Conservation (phyloP, 352 stramenopile species). For the Phytopythium boreale region DNA sequence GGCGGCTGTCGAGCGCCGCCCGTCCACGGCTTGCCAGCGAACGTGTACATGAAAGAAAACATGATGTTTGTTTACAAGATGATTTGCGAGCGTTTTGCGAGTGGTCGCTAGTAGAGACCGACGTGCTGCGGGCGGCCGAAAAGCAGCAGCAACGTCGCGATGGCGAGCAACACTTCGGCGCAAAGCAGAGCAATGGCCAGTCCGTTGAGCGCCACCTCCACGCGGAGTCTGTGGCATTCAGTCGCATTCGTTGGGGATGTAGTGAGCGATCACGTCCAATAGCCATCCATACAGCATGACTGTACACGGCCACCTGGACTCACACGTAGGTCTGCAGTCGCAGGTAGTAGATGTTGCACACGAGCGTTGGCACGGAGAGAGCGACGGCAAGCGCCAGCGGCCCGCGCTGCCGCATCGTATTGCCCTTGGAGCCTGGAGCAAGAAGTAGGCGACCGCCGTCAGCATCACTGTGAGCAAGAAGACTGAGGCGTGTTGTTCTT, state of each 20-base stretch:
- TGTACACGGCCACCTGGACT: too few species aligned
- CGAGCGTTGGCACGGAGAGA: conserved; percentile 43
- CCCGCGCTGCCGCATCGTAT: conserved; percentile 62
- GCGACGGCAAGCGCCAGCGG: conserved; percentile 56
- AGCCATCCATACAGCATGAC: too few species aligned
- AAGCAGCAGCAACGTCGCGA: conserved; percentile 44
- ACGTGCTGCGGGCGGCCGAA: conserved; percentile 8
- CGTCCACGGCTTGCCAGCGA: neutral
- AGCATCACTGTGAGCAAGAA: neutral
- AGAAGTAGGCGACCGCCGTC: neutral
- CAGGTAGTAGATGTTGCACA: conserved; percentile 76
- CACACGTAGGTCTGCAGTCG: conserved; percentile 79
- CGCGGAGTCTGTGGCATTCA: conserved; percentile 29
- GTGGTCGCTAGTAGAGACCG: neutral
- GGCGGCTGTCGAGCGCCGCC: neutral
- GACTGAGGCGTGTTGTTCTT: neutral
- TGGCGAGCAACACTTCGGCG: conserved; percentile 47
- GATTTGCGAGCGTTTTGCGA: neutral
- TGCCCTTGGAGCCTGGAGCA: conserved; percentile 68
- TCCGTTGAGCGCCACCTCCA: conserved; percentile 63
- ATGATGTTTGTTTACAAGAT: neutral
- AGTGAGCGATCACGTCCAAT: neutral
- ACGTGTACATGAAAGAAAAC: conserved; percentile 5
- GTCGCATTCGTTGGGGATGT: conserved; percentile 1
- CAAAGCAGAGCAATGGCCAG: conserved; percentile 57